Evolutionary conservation across 768 basidiomycete genomes (phyloP).

Genomic region (Crucibulum laeve): DNA sequence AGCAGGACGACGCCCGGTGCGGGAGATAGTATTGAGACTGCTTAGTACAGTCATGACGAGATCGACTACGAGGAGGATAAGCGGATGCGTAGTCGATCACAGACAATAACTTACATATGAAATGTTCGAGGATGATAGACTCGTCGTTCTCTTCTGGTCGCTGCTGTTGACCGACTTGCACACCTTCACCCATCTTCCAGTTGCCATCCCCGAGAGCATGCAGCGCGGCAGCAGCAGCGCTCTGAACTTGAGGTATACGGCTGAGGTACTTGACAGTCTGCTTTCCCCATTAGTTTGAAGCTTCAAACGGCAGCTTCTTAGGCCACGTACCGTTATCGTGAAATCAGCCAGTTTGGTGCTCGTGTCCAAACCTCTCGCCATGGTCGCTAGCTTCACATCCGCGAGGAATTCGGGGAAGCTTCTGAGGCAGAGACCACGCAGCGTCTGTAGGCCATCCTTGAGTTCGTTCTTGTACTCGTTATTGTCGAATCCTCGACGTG

Average conservation of each 20-base stretch:
- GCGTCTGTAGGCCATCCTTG: slow-evolving; percentile 60
- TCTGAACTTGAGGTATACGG: slow-evolving; percentile 63
- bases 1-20: slow-evolving; percentile 53
- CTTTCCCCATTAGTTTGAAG: not conserved
- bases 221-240: slow-evolving; percentile 62
- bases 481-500: slow-evolving; percentile 40
- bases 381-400: slow-evolving; percentile 65
- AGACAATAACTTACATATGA: slow-evolving; percentile 47
- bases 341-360: slow-evolving; percentile 65
- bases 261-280: slow-evolving; percentile 70
- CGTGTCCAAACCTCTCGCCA: slow-evolving; percentile 53
- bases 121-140: slow-evolving; percentile 66
- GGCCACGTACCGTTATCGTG: slow-evolving; percentile 39
- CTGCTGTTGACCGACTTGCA: slow-evolving; percentile 49
- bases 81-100: not conserved
- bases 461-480: slow-evolving; percentile 58
- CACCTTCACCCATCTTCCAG: slow-evolving; percentile 89
- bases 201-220: slow-evolving; percentile 79
- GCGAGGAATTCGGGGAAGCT: slow-evolving; percentile 84
- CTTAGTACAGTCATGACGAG: slow-evolving; percentile 61
- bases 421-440: slow-evolving; percentile 68
- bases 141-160: slow-evolving; percentile 54
- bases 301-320: slow-evolving; percentile 1
- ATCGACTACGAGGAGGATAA: slow-evolving; percentile 45
- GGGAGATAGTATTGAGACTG: slow-evolving; percentile 62